A percentile compares a stretch with the other conserved stretches of the same genome.
phyloP scores from a whole-genome alignment of 2,329 filamentous ascomycete species.

The Colletotrichum incanum region DNA sequence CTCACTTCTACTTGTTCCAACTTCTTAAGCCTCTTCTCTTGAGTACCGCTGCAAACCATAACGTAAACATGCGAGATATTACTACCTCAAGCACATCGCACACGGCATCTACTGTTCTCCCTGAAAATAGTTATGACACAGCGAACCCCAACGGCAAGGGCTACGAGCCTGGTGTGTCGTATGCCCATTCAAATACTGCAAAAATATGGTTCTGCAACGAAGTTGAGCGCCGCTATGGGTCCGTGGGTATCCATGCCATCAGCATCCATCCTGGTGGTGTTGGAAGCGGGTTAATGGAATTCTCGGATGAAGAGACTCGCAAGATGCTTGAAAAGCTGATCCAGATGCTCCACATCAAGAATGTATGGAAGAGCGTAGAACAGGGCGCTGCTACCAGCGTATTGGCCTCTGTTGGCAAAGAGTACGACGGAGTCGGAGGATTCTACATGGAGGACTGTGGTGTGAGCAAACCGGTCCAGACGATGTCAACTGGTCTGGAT shows the following conservation, averaged over 20 bases:
- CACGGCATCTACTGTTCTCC: slow-evolving; percentile 60
- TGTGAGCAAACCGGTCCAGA: slow-evolving; percentile 8
- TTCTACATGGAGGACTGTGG: slow-evolving; percentile 26
- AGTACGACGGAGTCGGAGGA: slow-evolving; percentile 19
- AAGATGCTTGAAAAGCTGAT: slow-evolving; percentile 14
- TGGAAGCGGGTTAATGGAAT: not conserved
- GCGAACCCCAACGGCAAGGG: slow-evolving; percentile 53
- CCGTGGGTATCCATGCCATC: slow-evolving; percentile 52
- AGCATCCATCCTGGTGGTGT: slow-evolving; percentile 34
- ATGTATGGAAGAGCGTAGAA: slow-evolving; percentile 7
- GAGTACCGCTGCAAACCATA: slow-evolving; percentile 51
- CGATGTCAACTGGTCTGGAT: slow-evolving; percentile 7
- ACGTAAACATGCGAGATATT: slow-evolving; percentile 63
- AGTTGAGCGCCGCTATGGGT: slow-evolving; percentile 58
- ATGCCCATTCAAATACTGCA: slow-evolving; percentile 66
- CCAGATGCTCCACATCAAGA: slow-evolving; percentile 14
- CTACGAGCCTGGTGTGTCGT: slow-evolving; percentile 56
- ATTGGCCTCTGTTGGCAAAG: slow-evolving; percentile 2
- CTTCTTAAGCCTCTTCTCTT: slow-evolving; percentile 63
- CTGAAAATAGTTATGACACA: slow-evolving; percentile 46
- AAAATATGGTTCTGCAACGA: slow-evolving; percentile 67
- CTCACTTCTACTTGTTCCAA: slow-evolving; percentile 68
- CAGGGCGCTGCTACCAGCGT: slow-evolving; percentile 15
- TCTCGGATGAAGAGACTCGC: slow-evolving; percentile 16
- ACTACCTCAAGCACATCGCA: slow-evolving; percentile 56